Conservation (phyloP, 352 stramenopile genomes). For the Phytophthora melonis region DNA sequence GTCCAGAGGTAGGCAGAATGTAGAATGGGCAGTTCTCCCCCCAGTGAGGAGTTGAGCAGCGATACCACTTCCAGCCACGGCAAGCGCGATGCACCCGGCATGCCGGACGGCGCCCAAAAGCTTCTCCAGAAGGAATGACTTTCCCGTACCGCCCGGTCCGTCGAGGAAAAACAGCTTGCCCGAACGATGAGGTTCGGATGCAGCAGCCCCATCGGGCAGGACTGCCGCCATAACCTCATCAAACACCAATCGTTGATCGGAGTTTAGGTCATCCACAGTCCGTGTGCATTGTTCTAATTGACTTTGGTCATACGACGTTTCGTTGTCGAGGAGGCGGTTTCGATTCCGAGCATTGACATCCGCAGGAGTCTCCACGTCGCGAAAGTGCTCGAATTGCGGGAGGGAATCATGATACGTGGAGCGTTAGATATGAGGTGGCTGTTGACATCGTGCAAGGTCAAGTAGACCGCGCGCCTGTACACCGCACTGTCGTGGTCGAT, state of each 20-base stretch:
- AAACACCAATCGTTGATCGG: neutral
- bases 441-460: neutral
- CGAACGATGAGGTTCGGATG: neutral
- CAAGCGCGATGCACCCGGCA: neutral
- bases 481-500: neutral
- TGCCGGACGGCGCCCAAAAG: neutral
- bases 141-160: neutral
- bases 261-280: neutral
- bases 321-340: neutral
- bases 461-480: neutral
- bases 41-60: neutral
- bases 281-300: neutral
- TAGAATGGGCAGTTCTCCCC: constrained; percentile 1
- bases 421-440: neutral
- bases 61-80: neutral
- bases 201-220: neutral
- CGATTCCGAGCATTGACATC: neutral
- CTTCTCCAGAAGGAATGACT: neutral
- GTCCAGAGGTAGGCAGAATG: neutral
- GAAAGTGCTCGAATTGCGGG: neutral
- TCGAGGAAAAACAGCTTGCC: neutral
- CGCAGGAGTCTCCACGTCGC: neutral
- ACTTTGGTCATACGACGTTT: neutral
- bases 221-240: neutral
- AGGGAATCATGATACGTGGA: neutral